phyloP scores from a whole-genome alignment of 1,139 yeast genomes.

The Yamadazyma dushanensis region DNA sequence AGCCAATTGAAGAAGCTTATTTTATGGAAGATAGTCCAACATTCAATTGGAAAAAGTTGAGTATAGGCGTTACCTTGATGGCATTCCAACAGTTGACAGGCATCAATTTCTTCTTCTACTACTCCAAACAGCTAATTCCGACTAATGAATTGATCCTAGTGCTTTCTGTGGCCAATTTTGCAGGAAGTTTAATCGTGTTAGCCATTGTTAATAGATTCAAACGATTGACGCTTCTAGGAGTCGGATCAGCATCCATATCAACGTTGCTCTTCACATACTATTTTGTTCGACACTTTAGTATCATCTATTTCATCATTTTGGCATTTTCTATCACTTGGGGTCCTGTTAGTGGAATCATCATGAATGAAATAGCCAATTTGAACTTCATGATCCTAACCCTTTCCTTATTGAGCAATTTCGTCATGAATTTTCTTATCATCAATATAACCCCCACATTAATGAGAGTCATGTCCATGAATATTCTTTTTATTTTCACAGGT shows the following conservation, averaged over 20 bases:
- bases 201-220: conserved; percentile 7
- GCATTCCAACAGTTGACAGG: conserved; percentile 37
- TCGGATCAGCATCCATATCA: conserved; percentile 9
- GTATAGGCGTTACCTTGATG: conserved; percentile 23
- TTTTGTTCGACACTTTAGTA: conserved; percentile 13
- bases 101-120: conserved; percentile 35
- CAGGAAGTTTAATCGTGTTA: conserved; percentile 12
- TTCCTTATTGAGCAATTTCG: conserved; percentile 25
- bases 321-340: conserved; percentile 36
- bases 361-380: conserved; percentile 23
- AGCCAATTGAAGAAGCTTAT: conserved; percentile 4
- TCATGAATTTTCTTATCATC: conserved; percentile 26
- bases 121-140: conserved; percentile 23
- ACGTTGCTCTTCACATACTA: conserved; percentile 7
- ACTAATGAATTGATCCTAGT: conserved; percentile 7
- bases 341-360: conserved; percentile 29
- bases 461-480: conserved; percentile 14
- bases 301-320: conserved; percentile 18
- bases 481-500: conserved; percentile 20
- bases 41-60: conserved; percentile 11
- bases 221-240: conserved; percentile 9
- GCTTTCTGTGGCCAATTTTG: conserved; percentile 13
- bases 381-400: conserved; percentile 22
- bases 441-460: conserved; percentile 25
- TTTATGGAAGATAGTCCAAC: too few species aligned